Evolutionary conservation across 805 yeast species (phyloP).

Genomic region (Kregervanrija delftensis): DNA sequence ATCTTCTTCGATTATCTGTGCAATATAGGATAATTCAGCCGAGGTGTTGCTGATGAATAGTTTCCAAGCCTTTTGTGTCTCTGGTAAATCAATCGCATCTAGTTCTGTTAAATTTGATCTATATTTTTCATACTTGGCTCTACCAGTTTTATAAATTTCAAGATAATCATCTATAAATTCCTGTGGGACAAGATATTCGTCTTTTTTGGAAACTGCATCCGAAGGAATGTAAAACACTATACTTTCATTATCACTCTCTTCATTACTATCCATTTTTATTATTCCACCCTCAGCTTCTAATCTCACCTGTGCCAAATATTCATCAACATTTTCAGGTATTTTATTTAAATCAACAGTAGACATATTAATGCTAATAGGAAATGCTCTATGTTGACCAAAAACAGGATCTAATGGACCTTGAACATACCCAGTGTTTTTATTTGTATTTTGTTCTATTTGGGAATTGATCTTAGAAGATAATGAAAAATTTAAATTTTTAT

Average conservation of each 20-base stretch:
- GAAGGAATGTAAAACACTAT: slow-evolving; percentile 3
- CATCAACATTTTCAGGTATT: slow-evolving; percentile 20
- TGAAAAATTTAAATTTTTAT: no score
- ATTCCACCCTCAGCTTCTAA: slow-evolving; percentile 20
- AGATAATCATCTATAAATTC: slow-evolving; percentile 9
- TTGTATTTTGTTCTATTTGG: no score
- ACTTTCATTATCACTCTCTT: slow-evolving; percentile 6
- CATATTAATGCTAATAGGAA: slow-evolving; percentile 23
- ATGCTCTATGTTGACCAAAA: slow-evolving; percentile 31
- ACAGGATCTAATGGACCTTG: slow-evolving; percentile 30
- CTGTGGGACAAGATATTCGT: neutral
- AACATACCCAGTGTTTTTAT: slow-evolving; percentile 8
- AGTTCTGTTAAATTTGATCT: slow-evolving; percentile 17
- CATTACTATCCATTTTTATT: neutral
- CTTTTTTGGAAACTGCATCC: neutral
- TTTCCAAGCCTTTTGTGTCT: slow-evolving; percentile 37
- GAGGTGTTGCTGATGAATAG: slow-evolving; percentile 27
- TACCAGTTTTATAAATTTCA: slow-evolving; percentile 9
- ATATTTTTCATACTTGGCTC: slow-evolving; percentile 15
- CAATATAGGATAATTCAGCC: slow-evolving; percentile 27
- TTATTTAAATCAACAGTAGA: slow-evolving; percentile 10
- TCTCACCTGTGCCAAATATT: slow-evolving; percentile 29
- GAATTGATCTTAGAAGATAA: no score
- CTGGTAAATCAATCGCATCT: slow-evolving; percentile 30
- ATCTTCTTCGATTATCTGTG: slow-evolving; percentile 29